Conservation (phyloP, 1,139 yeast species). For the Scheffersomyces cryptocercus region DNA sequence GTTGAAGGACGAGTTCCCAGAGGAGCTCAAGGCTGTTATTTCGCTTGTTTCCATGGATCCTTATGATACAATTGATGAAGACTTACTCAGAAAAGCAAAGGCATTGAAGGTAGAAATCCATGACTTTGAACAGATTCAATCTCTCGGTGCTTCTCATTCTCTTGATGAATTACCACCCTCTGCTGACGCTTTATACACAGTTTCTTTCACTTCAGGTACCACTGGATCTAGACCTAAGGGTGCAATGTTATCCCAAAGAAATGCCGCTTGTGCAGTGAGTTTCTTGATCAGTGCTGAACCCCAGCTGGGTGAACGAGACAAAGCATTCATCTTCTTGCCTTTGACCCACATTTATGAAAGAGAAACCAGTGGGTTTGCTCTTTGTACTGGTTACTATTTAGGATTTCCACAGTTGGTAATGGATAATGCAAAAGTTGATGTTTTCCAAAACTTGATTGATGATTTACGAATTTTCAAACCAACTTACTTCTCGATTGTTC, state of each 20-base stretch:
- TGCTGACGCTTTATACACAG: slow-evolving; percentile 34
- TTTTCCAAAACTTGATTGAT: slow-evolving; percentile 20
- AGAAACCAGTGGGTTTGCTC: slow-evolving; percentile 29
- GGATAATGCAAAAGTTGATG: slow-evolving; percentile 8
- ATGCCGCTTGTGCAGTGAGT: slow-evolving; percentile 28
- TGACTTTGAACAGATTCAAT: slow-evolving; percentile 17
- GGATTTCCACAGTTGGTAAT: slow-evolving; percentile 42
- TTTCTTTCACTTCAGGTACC: slow-evolving; percentile 46
- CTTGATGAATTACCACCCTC: slow-evolving; percentile 24
- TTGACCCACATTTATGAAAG: slow-evolving; percentile 46
- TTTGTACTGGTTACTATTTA: slow-evolving; percentile 37
- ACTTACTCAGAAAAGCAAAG: slow-evolving; percentile 8
- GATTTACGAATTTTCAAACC: slow-evolving; percentile 34
- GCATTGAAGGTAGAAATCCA: slow-evolving; percentile 11
- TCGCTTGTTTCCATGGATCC: slow-evolving; percentile 40
- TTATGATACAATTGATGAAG: slow-evolving; percentile 4
- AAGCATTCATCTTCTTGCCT: slow-evolving; percentile 32
- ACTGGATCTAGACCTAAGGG: slow-evolving; percentile 46
- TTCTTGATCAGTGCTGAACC: slow-evolving; percentile 18
- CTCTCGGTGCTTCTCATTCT: slow-evolving; percentile 13
- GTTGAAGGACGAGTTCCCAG: slow-evolving; percentile 27
- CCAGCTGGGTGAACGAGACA: slow-evolving; percentile 8
- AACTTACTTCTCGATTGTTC: slow-evolving; percentile 36
- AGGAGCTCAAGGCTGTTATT: slow-evolving; percentile 27
- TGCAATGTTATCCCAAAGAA: slow-evolving; percentile 34